Evolutionary conservation across 129 eudicot species (phyloP).

Genomic region (Saussurea involucrata): DNA sequence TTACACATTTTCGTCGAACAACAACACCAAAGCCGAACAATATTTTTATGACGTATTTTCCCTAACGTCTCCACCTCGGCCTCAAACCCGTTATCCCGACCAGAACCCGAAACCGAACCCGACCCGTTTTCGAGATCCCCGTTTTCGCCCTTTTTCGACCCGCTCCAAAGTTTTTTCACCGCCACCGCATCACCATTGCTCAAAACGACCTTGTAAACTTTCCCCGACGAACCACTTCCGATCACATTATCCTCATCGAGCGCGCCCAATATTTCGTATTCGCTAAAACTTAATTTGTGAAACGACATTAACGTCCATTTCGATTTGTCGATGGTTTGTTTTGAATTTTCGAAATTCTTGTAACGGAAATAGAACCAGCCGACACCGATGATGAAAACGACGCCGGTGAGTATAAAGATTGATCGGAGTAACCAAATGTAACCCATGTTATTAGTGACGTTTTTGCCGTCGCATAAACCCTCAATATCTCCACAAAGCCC

Average conservation of each 20-base stretch:
- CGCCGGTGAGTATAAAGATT: constrained; percentile 59
- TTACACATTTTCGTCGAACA: constrained; percentile 73
- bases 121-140: constrained; percentile 54
- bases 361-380: constrained; percentile 64
- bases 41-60: constrained; percentile 84
- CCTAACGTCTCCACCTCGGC: constrained; percentile 96
- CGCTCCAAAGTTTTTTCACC: constrained; percentile 83
- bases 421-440: constrained; percentile 58
- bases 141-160: constrained; percentile 44
- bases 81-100: constrained; percentile 59
- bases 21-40: constrained; percentile 87
- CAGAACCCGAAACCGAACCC: background rate
- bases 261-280: constrained; percentile 71
- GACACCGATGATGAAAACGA: constrained; percentile 53
- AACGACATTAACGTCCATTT: constrained; percentile 95
- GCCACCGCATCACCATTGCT: constrained; percentile 82
- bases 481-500: constrained; percentile 77
- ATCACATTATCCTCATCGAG: constrained; percentile 84
- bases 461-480: constrained; percentile 61
- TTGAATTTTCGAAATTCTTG: constrained; percentile 40
- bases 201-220: constrained; percentile 80
- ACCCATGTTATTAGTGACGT: constrained; percentile 39
- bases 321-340: constrained; percentile 51
- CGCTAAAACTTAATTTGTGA: constrained; percentile 78
- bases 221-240: constrained; percentile 89